These are phyloP conservation scores for Pisolithus marmoratus DNA, from an alignment of 768 basidiomycete genomes.

Conservation along the genomic window DNA sequence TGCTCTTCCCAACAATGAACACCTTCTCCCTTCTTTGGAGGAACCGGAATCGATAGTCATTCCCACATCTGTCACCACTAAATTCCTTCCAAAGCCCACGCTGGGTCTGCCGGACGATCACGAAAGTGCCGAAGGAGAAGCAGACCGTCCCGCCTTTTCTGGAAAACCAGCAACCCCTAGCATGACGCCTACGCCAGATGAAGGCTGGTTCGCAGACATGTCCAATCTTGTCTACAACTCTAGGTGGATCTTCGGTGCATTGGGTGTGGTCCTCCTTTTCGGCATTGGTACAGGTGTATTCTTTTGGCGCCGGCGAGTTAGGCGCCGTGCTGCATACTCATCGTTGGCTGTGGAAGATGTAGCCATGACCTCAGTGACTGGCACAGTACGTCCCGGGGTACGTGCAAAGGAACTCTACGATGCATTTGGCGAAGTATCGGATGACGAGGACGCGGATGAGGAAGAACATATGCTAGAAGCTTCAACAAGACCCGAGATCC, in stretches of 20 bases:
- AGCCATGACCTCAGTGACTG: constrained; percentile 67
- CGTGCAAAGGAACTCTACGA: constrained; percentile 91
- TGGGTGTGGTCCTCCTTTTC: constrained; percentile 75
- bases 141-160: constrained; percentile 67
- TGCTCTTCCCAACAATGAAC: constrained; percentile 49
- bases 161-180: constrained; percentile 29
- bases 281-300: constrained; percentile 63
- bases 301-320: constrained; percentile 67
- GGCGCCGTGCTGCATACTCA: constrained; percentile 44
- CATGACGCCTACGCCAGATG: constrained; percentile 58
- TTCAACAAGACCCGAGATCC: constrained; percentile 48
- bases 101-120: constrained; percentile 84
- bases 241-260: constrained; percentile 87
- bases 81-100: constrained; percentile 78
- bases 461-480: constrained; percentile 32
- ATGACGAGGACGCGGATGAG: constrained; percentile 76
- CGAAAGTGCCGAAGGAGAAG: constrained; percentile 73
- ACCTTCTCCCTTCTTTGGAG: constrained; percentile 43
- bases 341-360: constrained; percentile 63
- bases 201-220: constrained; percentile 83
- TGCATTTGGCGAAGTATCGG: constrained; percentile 88
- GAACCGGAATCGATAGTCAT: constrained; percentile 35
- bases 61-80: constrained; percentile 43
- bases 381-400: constrained; percentile 29
- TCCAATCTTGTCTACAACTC: constrained; percentile 65